These are phyloP conservation scores for Angophora floribunda DNA, from an alignment of 345 rosid genomes.

Conservation along the genomic window DNA sequence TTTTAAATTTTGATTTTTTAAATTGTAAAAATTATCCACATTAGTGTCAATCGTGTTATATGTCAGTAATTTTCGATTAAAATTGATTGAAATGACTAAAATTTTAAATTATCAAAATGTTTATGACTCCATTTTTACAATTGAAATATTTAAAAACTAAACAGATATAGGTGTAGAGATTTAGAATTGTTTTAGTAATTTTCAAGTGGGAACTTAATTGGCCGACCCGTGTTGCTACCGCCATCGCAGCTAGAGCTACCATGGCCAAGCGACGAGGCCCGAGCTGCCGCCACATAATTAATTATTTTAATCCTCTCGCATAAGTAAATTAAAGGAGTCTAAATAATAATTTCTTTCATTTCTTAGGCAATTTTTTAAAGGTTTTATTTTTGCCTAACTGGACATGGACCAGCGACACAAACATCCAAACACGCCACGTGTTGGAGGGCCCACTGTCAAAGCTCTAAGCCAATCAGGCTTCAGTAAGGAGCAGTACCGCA, in stretches of 20 bases:
- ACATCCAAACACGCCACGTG: background rate
- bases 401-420: background rate
- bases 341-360: background rate
- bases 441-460: background rate
- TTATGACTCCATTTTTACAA: accelerated
- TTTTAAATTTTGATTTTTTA: too few species aligned
- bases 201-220: background rate
- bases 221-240: accelerated
- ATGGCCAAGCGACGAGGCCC: accelerated
- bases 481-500: background rate
- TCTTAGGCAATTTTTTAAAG: background rate
- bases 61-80: accelerated
- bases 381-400: background rate
- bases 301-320: background rate
- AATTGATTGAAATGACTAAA: accelerated
- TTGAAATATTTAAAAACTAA: accelerated
- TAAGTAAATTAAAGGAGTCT: background rate
- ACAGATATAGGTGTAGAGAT: accelerated
- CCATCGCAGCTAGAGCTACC: background rate
- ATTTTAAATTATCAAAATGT: accelerated
- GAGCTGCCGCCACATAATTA: accelerated
- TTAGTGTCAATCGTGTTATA: accelerated
- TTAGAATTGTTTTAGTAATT: accelerated
- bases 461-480: background rate
- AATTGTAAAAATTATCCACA: background rate